Base-by-base conservation (phyloP, 2,329 filamentous ascomycete genomes). In the Fusarium verticillioides region DNA sequence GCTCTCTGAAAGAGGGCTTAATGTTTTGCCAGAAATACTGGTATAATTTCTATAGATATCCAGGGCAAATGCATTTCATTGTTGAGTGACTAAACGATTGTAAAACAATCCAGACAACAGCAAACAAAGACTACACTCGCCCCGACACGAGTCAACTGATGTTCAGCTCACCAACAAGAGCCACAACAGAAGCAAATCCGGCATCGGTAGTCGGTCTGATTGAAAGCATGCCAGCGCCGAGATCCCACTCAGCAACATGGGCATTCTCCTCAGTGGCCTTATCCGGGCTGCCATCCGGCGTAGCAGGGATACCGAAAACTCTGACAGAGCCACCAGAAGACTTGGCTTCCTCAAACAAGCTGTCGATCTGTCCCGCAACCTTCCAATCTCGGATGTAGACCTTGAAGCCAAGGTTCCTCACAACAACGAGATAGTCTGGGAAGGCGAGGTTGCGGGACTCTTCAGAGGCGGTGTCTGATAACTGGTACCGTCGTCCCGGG, bases 371-470 rank as follows among this genome's bases (percentile, higher is more conserved):
- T 5, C 15, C 26, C 0, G 56, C 50, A 18, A 74, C 28, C 2
- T 26, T 40, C 4, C 30, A 11, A 36, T 74, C 67, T 11, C 56
- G 57, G 15, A 74, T 59, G 9, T 36, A 54, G n/a, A 74, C 54
- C 18, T 62, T 74, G 44, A 74, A 74, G 7, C 72, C 72, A 6
- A 74, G 60, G 28, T 74, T 74, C n/a, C 72, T 50, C 2, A 74
- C 72, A 2, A 74, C 71, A 0, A 74, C 26, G 7, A 74, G 47
- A 39, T 74, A 74, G 49, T 74, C 66, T 11, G 71, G 72, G 53
- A 71, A 74, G 2, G 72, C 72, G 7, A 74, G 63, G 18, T 74
- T 74, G 8, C 71, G 71, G 8, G 72, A 74, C 16, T 74, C 72
- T 8, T 69, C 63, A 4, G 72, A 66, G 5, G 71, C 72, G 7